Evolutionary conservation across 106 monocot species (phyloP), one percentile per base, ranked within the genome.

Genomic region (Acorus gramineus): DNA sequence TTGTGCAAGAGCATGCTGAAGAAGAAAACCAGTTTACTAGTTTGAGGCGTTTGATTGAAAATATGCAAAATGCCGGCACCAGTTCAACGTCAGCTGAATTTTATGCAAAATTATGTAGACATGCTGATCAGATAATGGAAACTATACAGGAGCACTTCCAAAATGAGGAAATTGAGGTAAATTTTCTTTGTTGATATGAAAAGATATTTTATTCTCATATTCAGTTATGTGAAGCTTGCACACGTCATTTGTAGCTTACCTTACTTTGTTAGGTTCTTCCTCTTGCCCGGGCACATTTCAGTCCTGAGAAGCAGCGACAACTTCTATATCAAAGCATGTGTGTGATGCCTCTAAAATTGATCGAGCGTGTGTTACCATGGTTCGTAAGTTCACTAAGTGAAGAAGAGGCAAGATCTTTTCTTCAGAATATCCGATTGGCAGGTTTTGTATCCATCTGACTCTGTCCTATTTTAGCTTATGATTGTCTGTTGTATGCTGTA

Each of bases 351-450:
- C 73, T 99, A 60, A 99, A 92, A 59, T 69, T 99, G 59, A 65
- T 99, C 51, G 98, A 99, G 57, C 98, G 83, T 71, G 98, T 86
- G 63, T 69, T 99, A 56, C 98, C 98, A 65, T 99, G 98, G 98
- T 77, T 99, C 65, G 84, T 89, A 47, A 65, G 77, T 42, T 84
- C 82, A 53, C 75, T 99, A 56, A 89, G 66, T 62, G 71, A 89
- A 69, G 74, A 77, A 58, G 92, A 92, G 70, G 84, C 89, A 11
- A 83, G 66, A 14, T 79, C 79, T 50, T 86, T 99, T 76, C 92
- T 92, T 62, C 83, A 74, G 57, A 89, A 99, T 63, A 84, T 92
- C 73, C 77, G 78, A 64, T 76, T 86, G 68, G 88, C 92, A 99
- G 98, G 98, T 99, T 75, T 8, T 48, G 10, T 49, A 10, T 60